phyloP scores from a whole-genome alignment of 768 basidiomycete genomes.

The Auriscalpium microsporum region DNA sequence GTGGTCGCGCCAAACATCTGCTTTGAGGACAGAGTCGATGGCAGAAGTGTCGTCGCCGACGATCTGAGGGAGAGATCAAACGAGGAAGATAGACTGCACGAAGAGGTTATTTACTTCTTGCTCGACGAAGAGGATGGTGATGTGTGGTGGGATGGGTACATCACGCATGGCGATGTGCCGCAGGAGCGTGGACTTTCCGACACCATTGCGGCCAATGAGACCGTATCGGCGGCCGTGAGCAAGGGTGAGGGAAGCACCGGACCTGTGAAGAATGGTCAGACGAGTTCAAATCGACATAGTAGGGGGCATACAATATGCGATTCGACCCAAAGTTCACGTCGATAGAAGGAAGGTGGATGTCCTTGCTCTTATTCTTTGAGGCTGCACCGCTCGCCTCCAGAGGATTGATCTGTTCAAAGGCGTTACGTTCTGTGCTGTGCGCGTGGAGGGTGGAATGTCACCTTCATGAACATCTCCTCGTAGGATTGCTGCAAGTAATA shows the following conservation, averaged over 20 bases:
- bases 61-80: conserved; percentile 41
- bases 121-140: conserved; percentile 96
- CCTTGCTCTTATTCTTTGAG: conserved; percentile 93
- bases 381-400: conserved; percentile 60
- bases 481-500: conserved; percentile 68
- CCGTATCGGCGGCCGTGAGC: conserved; percentile 88
- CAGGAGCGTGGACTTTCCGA: conserved; percentile 94
- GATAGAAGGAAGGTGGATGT: conserved; percentile 89
- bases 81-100: neutral
- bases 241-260: conserved; percentile 79
- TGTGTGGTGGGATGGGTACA: conserved; percentile 87
- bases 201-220: conserved; percentile 68
- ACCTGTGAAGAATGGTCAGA: conserved; percentile 32
- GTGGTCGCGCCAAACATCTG: conserved; percentile 98
- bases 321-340: conserved; percentile 96
- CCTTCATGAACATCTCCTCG: conserved; percentile 99
- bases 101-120: conserved; percentile 62
- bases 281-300: neutral
- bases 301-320: conserved; percentile 65
- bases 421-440: neutral
- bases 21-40: conserved; percentile 92
- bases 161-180: conserved; percentile 94
- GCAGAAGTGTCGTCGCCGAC: conserved; percentile 90
- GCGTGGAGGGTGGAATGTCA: conserved; percentile 16
- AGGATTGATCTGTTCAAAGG: conserved; percentile 67